Evolutionary conservation across 1,284 basidiomycete species (phyloP).

Genomic region (Rhodotorula sp.): DNA sequence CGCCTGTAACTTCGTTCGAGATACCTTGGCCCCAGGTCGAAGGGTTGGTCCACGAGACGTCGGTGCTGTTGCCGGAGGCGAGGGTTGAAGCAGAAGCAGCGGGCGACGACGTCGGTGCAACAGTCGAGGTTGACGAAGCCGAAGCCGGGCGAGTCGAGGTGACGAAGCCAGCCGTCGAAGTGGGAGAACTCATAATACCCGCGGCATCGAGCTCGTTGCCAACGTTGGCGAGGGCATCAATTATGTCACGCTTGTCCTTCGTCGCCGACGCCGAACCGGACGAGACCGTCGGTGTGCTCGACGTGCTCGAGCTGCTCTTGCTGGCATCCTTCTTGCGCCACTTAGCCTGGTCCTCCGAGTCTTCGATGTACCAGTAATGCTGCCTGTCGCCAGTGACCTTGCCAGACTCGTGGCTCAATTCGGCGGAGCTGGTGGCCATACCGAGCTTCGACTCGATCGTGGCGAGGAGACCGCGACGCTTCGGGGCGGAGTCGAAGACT

Average conservation of each 20-base stretch:
- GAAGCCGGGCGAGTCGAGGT: conserved; percentile 1
- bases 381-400: conserved; percentile 4
- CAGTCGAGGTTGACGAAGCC: neutral
- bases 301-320: no score
- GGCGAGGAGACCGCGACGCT: neutral
- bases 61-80: neutral
- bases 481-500: neutral
- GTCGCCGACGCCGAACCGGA: no score
- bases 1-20: neutral
- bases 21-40: conserved; percentile 4
- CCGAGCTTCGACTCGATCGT: neutral
- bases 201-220: neutral
- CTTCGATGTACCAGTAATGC: conserved; percentile 21
- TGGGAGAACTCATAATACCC: neutral
- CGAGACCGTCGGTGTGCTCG: no score
- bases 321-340: conserved; percentile 1
- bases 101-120: neutral
- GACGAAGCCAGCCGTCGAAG: neutral
- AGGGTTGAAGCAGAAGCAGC: neutral
- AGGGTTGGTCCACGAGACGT: conserved; percentile 4
- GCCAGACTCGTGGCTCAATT: neutral
- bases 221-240: conserved; percentile 2
- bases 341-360: conserved; percentile 2
- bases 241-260: neutral
- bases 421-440: neutral